Conservation (phyloP, 179 eudicot genomes). For the Beta corolliflora region DNA sequence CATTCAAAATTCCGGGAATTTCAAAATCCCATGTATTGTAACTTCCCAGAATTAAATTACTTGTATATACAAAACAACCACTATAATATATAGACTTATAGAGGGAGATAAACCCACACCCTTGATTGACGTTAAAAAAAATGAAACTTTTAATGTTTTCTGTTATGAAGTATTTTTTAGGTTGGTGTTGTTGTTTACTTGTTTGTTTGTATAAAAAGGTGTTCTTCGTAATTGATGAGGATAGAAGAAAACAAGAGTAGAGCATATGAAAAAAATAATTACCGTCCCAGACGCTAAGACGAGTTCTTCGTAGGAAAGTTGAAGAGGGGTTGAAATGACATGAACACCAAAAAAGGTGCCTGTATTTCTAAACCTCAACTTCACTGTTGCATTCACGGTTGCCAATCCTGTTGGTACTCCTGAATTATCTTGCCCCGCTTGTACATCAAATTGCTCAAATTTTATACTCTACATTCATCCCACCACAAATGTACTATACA, state of each 20-base stretch:
- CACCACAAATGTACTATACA: neutral
- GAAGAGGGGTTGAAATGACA: slow-evolving; percentile 40
- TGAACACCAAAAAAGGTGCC: slow-evolving; percentile 50
- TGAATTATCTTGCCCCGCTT: slow-evolving; percentile 40
- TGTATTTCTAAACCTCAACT: slow-evolving; percentile 35
- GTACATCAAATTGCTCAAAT: slow-evolving; percentile 39
- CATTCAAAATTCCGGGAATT: too few relatives aligned
- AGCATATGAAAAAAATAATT: neutral
- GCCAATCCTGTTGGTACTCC: slow-evolving; percentile 55
- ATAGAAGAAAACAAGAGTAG: neutral
- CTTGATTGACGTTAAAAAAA: neutral
- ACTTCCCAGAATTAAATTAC: too few relatives aligned
- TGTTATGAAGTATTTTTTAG: too few relatives aligned
- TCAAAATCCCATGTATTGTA: too few relatives aligned
- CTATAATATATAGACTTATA: too few relatives aligned
- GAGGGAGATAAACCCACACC: neutral
- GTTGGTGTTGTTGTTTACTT: too few relatives aligned
- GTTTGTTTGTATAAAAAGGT: neutral
- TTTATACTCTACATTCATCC: slow-evolving; percentile 34
- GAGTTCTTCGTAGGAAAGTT: slow-evolving; percentile 33
- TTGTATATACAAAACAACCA: too few relatives aligned
- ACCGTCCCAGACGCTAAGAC: slow-evolving; percentile 40
- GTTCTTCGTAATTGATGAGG: too few relatives aligned
- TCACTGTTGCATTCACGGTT: slow-evolving; percentile 44
- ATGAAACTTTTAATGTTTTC: neutral